Conservation (phyloP, 805 yeast genomes). For the Candida alai region DNA sequence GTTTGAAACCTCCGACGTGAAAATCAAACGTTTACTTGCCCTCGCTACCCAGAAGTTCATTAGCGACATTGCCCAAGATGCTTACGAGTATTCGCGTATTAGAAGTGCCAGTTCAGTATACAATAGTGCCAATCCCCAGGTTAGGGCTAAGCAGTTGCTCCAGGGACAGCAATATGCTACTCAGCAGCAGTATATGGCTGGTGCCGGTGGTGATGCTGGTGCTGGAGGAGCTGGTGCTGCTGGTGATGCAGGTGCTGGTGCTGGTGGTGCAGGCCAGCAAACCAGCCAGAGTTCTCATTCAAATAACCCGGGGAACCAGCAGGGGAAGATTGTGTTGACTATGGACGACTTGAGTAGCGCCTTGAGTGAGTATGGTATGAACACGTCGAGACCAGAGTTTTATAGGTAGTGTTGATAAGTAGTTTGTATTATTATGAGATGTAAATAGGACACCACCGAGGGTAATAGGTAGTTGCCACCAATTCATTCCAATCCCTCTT, state of each 20-base stretch:
- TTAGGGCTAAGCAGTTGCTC: conserved; percentile 70
- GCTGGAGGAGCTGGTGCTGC: conserved; percentile 28
- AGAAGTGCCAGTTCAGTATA: conserved; percentile 86
- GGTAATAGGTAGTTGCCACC: no score
- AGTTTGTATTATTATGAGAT: no score
- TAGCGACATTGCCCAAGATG: conserved; percentile 92
- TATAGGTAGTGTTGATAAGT: no score
- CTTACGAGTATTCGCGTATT: conserved; percentile 91
- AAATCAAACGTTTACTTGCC: conserved; percentile 76
- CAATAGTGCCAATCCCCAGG: conserved; percentile 80
- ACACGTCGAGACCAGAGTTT: conserved; percentile 88
- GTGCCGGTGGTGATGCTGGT: conserved; percentile 15
- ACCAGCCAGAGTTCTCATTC: conserved; percentile 29
- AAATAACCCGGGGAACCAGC: conserved; percentile 50
- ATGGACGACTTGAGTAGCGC: conserved; percentile 94
- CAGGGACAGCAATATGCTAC: conserved; percentile 59
- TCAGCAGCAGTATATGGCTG: conserved; percentile 30
- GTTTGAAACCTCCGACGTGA: conserved; percentile 70
- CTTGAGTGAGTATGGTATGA: conserved; percentile 86
- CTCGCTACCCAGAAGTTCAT: conserved; percentile 95
- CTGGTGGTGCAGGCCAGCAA: conserved; percentile 39
- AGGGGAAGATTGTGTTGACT: conserved; percentile 80
- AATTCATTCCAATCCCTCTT: no score
- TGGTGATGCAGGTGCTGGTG: conserved; percentile 16
- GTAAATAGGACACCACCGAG: no score